Conservation (phyloP, 2,329 filamentous ascomycete genomes). For the Colletotrichum gigasporum region DNA sequence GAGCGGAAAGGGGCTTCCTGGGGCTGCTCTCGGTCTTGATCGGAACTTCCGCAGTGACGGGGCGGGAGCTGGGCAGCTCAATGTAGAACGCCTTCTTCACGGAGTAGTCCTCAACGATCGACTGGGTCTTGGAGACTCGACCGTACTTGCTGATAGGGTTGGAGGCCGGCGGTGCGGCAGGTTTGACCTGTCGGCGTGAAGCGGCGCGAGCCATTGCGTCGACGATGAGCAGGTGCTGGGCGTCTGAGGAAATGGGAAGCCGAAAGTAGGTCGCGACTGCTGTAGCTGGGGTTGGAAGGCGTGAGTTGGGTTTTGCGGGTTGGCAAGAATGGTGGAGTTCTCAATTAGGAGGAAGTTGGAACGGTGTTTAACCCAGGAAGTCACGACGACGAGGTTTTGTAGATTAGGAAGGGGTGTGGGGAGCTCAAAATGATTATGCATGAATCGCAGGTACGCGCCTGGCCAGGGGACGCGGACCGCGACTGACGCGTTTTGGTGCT, state of each 20-base stretch:
- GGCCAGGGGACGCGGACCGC: conserved; percentile 22
- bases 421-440: conserved; percentile 23
- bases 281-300: background rate
- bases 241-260: background rate
- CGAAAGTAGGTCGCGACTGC: background rate
- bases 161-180: conserved; percentile 11
- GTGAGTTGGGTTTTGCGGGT: background rate
- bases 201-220: conserved; percentile 32
- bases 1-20: background rate
- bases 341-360: background rate
- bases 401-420: conserved; percentile 27
- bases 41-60: conserved; percentile 8
- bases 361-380: background rate
- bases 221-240: background rate
- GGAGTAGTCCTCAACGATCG: background rate
- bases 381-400: conserved; percentile 28
- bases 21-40: conserved; percentile 20
- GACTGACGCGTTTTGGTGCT: conserved; percentile 26
- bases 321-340: conserved; percentile 2
- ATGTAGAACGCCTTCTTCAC: conserved; percentile 30
- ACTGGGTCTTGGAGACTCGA: conserved; percentile 29
- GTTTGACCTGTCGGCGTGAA: conserved; percentile 30
- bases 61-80: conserved; percentile 19
- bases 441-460: conserved; percentile 22
- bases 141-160: conserved; percentile 32